Conservation (phyloP, 495 filamentous ascomycete species). For the Aspergillus mulundensis region DNA sequence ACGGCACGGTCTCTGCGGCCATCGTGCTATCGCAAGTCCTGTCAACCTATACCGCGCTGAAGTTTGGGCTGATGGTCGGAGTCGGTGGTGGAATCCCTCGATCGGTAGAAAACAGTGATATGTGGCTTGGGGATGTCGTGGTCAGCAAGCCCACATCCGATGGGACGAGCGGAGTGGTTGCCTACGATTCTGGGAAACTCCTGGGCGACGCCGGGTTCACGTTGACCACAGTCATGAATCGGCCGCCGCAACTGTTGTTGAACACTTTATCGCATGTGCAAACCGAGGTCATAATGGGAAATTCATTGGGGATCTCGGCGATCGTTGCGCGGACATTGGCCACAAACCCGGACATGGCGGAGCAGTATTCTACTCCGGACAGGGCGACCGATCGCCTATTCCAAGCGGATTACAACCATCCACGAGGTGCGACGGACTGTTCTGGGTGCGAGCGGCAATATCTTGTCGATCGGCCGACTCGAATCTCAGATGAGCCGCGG, state of each 20-base stretch:
- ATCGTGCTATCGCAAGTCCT: slow-evolving; percentile 21
- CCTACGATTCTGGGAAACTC: slow-evolving; percentile 39
- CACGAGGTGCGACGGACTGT: too few species aligned
- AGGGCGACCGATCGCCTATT: too few species aligned
- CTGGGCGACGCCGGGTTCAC: slow-evolving; percentile 22
- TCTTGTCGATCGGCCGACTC: too few species aligned
- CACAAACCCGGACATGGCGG: too few species aligned
- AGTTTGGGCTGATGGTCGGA: slow-evolving; percentile 31
- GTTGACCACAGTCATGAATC: slow-evolving; percentile 31
- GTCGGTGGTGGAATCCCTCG: slow-evolving; percentile 34
- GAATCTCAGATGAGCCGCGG: neutral
- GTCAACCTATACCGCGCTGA: slow-evolving; percentile 19
- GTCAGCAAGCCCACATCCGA: slow-evolving; percentile 6
- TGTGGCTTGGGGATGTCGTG: slow-evolving; percentile 30
- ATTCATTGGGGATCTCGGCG: too few species aligned
- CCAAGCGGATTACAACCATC: too few species aligned
- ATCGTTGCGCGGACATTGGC: too few species aligned
- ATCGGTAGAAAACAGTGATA: slow-evolving; percentile 22
- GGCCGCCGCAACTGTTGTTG: slow-evolving; percentile 18
- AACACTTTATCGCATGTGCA: too few species aligned
- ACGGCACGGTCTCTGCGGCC: slow-evolving; percentile 28
- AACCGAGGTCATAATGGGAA: too few species aligned
- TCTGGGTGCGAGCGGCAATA: too few species aligned
- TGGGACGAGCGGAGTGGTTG: slow-evolving; percentile 15
- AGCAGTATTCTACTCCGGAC: too few species aligned